phyloP scores from a whole-genome alignment of 768 basidiomycete species.

The Suillus luteus region DNA sequence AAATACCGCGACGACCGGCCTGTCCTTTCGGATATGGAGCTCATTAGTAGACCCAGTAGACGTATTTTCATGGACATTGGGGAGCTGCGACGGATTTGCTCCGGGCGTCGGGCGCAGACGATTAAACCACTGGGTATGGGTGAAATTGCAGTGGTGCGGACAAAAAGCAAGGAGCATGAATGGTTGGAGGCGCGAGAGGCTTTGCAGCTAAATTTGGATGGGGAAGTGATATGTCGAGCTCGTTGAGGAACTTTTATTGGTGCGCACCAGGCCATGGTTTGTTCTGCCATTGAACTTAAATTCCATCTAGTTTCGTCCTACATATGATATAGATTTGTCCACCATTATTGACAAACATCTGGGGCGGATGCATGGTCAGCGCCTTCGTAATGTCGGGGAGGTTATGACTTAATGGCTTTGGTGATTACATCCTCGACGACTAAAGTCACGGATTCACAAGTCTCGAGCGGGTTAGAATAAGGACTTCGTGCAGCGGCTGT shows the following conservation, averaged over 20 bases:
- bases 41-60: slow-evolving; percentile 84
- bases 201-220: slow-evolving; percentile 69
- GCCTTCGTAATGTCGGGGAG: not conserved
- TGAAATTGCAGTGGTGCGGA: slow-evolving; percentile 87
- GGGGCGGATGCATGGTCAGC: not conserved
- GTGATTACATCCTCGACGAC: not conserved
- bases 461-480: not conserved
- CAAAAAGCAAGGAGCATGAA: slow-evolving; percentile 66
- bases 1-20: slow-evolving; percentile 93
- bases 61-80: slow-evolving; percentile 70
- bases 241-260: slow-evolving; percentile 21
- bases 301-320: not conserved
- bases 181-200: slow-evolving; percentile 97
- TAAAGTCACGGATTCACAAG: not conserved
- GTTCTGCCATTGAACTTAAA: not conserved
- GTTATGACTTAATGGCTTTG: not conserved
- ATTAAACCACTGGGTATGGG: slow-evolving; percentile 88
- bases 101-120: slow-evolving; percentile 78
- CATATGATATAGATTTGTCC: not conserved
- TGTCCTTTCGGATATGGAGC: slow-evolving; percentile 75
- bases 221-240: slow-evolving; percentile 88
- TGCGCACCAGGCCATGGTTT: not conserved
- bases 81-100: slow-evolving; percentile 79
- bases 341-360: not conserved
- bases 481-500: not conserved